phyloP scores from a whole-genome alignment of 2,329 filamentous ascomycete species.

The Fusarium ramigenum region DNA sequence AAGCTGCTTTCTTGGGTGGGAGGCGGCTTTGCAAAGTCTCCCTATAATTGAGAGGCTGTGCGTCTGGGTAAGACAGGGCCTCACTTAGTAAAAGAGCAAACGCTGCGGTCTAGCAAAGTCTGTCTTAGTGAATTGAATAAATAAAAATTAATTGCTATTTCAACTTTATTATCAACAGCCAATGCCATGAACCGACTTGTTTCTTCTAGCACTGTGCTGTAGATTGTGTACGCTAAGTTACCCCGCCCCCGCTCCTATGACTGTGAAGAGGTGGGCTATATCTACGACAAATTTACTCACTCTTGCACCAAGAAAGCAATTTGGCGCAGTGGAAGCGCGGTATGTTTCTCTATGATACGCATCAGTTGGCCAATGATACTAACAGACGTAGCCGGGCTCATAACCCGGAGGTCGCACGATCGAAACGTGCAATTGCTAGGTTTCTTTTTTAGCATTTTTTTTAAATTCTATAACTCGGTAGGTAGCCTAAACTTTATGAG shows the following conservation, averaged over 20 bases:
- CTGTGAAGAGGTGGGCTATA: not conserved
- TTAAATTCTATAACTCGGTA: not conserved
- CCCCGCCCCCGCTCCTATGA: not conserved
- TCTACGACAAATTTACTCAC: not conserved
- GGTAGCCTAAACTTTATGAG: too few species aligned
- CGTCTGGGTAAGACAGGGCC: not conserved
- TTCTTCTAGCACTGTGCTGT: not conserved
- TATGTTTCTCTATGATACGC: not conserved
- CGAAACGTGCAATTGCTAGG: not conserved
- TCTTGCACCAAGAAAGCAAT: not conserved
- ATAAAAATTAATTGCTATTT: not conserved
- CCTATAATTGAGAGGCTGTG: not conserved
- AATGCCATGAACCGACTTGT: too few species aligned
- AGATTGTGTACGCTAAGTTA: not conserved
- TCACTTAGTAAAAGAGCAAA: not conserved
- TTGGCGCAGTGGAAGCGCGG: not conserved
- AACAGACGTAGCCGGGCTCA: not conserved
- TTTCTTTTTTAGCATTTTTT: not conserved
- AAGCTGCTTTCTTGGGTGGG: slow-evolving; percentile 19
- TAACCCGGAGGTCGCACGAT: not conserved
- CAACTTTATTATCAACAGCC: not conserved
- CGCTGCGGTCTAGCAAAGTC: too few species aligned
- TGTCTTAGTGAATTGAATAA: accelerated
- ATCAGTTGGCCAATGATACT: not conserved
- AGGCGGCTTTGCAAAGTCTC: not conserved